Conservation (phyloP, 495 filamentous ascomycete genomes). For the Neurospora sp. region DNA sequence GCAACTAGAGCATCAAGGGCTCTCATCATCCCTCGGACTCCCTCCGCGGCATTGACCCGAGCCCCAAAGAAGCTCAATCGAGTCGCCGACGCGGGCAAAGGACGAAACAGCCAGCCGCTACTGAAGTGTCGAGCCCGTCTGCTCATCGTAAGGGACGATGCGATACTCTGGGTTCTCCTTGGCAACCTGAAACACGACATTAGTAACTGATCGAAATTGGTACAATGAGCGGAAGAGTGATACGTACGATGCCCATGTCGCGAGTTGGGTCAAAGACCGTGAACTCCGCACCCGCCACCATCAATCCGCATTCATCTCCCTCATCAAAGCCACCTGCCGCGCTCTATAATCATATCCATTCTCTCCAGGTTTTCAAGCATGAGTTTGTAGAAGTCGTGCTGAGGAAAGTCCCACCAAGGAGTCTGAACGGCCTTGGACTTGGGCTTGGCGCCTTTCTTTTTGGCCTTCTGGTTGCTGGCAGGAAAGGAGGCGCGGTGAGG, state of each 20-base stretch:
- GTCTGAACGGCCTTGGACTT: too few relatives aligned
- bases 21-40: neutral
- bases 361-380: neutral
- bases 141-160: neutral
- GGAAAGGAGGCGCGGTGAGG: too few relatives aligned
- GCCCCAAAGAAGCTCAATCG: neutral
- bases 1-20: neutral
- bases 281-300: neutral
- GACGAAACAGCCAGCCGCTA: neutral
- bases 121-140: neutral
- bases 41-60: neutral
- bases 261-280: neutral
- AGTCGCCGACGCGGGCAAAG: neutral
- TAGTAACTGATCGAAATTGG: neutral
- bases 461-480: too few relatives aligned
- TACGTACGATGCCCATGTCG: neutral
- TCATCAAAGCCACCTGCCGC: neutral
- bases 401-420: neutral
- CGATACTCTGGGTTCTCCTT: neutral
- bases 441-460: too few relatives aligned
- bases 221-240: neutral
- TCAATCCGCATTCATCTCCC: neutral
- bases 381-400: neutral
- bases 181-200: neutral
- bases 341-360: neutral